A percentile compares a stretch with the other conserved stretches of the same genome.
These are phyloP conservation scores for Phytopythium litorale DNA, from an alignment of 352 stramenopile species.

Conservation along the genomic window DNA sequence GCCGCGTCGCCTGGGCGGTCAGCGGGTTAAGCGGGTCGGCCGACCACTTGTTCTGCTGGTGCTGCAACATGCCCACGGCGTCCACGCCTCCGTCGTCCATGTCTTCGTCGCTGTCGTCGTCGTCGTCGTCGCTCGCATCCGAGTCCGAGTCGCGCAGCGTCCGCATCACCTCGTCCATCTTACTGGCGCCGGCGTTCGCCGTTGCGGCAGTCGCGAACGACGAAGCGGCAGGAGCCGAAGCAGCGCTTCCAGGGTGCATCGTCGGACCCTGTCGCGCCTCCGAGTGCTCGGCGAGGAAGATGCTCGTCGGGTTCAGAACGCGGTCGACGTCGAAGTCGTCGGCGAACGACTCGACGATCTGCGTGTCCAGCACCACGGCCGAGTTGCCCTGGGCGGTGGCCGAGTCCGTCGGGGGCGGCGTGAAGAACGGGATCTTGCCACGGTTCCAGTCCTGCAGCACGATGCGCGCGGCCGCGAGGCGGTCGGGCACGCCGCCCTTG, in stretches of 20 bases:
- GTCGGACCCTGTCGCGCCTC: constrained; percentile 13
- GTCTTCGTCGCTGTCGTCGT: constrained; percentile 38
- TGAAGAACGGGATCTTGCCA: constrained; percentile 89
- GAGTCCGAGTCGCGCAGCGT: constrained; percentile 50
- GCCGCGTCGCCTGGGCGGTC: constrained; percentile 38
- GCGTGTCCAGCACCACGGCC: constrained; percentile 59
- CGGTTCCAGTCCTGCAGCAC: constrained; percentile 93
- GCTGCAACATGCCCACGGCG: constrained; percentile 20
- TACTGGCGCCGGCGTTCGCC: not conserved
- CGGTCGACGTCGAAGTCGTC: constrained; percentile 69
- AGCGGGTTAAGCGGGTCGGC: constrained; percentile 58
- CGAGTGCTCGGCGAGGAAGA: constrained; percentile 35
- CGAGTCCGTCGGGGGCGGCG: constrained; percentile 42
- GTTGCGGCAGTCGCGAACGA: too few species aligned
- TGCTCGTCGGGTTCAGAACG: constrained; percentile 65
- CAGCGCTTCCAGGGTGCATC: not conserved
- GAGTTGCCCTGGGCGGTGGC: constrained; percentile 29
- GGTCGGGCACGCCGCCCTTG: constrained; percentile 94
- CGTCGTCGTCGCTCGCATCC: constrained; percentile 45
- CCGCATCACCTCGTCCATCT: constrained; percentile 31
- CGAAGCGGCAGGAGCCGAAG: constrained; percentile 7
- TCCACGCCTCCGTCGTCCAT: constrained; percentile 39
- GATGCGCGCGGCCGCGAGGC: constrained; percentile 88
- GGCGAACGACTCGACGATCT: constrained; percentile 56
- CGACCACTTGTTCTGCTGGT: constrained; percentile 49